Evolutionary conservation across 2,329 filamentous ascomycete species (phyloP), one percentile per base, ranked within the genome.

Genomic region (Stagonosporopsis vannaccii): DNA sequence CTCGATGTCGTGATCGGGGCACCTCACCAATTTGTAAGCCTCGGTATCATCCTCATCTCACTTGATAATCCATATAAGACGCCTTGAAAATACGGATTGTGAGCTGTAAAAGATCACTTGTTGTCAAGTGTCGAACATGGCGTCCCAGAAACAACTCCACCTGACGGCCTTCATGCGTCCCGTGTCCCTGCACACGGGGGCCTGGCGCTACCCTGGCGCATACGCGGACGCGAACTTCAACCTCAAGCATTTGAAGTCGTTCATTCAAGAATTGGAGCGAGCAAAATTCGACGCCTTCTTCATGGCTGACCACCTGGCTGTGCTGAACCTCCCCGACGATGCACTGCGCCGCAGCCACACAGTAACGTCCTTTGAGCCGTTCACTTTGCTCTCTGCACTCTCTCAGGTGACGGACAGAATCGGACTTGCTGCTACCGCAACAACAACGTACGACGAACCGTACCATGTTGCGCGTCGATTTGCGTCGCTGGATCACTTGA

Each of bases 381-480:
- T 85, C 81, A 87, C 87, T 0, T 84, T 89, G 9, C 88, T 88
- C 57, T 87, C 90, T 63, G 87, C 87, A 0, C 67, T 90, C 1
- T 81, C 82, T 1, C 80, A 86, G 2, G 79, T 90, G 0, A 80
- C 87, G 1, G 85, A 86, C 3, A 87, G 89, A 84, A 87, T 87
- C 0, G 86, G 87, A 0, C 89, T 90, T 57, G 87, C 87, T 0
- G 84, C 89, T 0, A 90, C 87, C 0, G 82, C 86, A 1, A 82
- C 83, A 1, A 88, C 87, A 0, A 88, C 85, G 0, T 90, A 90
- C 60, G 87, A 90, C 67, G 82, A 86, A 63, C 87, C 87, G 0
- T 90, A 88, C 66, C 83, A 87, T 58, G 78, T 90, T 6, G 87
- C 87, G 0, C 74, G 87, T 13, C 74, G 86, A 12, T 75, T 90